A percentile compares a stretch with the other conserved stretches of the same genome.
Evolutionary conservation across 2,329 filamentous ascomycete genomes (phyloP).

Genomic region (Fusarium brachygibbosum): DNA sequence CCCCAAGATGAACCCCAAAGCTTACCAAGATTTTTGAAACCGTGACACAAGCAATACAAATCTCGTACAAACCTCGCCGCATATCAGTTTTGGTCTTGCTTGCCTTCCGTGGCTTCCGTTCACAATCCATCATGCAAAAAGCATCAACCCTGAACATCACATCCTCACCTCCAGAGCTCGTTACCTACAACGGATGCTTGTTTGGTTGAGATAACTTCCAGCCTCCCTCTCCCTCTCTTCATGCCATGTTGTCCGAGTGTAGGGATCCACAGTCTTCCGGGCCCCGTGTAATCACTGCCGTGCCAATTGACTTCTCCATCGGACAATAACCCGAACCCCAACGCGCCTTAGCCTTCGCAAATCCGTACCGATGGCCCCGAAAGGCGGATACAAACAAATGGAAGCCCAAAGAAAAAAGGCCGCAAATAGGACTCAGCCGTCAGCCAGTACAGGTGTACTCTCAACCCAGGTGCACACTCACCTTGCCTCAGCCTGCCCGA

Average conservation of each 20-base stretch:
- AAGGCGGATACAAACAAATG: conserved; percentile 34
- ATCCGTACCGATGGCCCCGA: conserved; percentile 42
- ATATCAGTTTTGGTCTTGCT: conserved; percentile 14
- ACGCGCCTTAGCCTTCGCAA: conserved; percentile 41
- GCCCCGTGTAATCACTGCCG: conserved; percentile 47
- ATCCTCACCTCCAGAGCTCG: too few relatives aligned
- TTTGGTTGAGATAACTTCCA: conserved; percentile 33
- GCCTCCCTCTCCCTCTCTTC: conserved; percentile 19
- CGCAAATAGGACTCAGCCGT: conserved; percentile 33
- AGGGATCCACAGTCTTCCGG: conserved; percentile 41
- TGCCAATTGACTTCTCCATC: conserved; percentile 49
- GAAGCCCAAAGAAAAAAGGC: conserved; percentile 46
- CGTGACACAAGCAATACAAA: conserved; percentile 46
- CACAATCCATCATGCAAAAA: conserved; percentile 8
- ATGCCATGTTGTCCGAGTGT: conserved; percentile 40
- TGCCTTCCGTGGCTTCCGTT: conserved; percentile 24
- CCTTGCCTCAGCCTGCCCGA: conserved; percentile 26
- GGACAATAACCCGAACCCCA: conserved; percentile 50
- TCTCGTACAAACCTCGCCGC: conserved; percentile 43
- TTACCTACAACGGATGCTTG: conserved; percentile 19
- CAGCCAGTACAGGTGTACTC: conserved; percentile 35
- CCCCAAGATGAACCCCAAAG: conserved; percentile 41
- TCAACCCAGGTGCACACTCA: conserved; percentile 34
- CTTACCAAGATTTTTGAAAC: conserved; percentile 46
- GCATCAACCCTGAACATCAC: neutral